Conservation (phyloP, 2,329 filamentous ascomycete species). For the Diplodia seriata region DNA sequence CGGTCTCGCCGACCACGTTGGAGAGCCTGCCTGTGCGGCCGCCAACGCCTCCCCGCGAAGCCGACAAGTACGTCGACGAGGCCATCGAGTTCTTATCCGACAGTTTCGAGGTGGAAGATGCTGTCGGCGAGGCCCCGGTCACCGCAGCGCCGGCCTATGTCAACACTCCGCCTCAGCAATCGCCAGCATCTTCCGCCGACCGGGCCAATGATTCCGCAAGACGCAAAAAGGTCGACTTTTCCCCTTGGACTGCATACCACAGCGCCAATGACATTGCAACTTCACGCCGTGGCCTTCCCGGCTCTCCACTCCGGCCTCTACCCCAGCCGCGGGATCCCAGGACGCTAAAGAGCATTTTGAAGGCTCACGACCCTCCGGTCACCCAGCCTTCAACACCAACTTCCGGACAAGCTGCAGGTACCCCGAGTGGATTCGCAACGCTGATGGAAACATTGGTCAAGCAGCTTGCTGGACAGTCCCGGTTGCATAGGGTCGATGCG, state of each 20-base stretch:
- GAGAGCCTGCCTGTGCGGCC: conserved; percentile 59
- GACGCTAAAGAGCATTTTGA: conserved; percentile 80
- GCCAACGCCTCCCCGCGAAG: conserved; percentile 62
- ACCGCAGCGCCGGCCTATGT: conserved; percentile 36
- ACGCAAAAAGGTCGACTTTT: conserved; percentile 69
- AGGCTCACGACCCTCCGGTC: conserved; percentile 61
- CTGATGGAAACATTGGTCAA: conserved; percentile 87
- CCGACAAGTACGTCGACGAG: conserved; percentile 47
- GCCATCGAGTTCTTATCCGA: conserved; percentile 53
- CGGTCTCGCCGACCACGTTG: conserved; percentile 49
- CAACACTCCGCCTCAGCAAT: conserved; percentile 50
- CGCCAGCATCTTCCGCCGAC: conserved; percentile 52
- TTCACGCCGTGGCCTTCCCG: conserved; percentile 35
- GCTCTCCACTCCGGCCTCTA: conserved; percentile 54
- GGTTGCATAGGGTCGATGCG: conserved; percentile 78
- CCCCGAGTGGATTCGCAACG: conserved; percentile 68
- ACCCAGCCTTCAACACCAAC: conserved; percentile 5
- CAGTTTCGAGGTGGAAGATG: conserved; percentile 49
- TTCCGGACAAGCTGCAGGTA: conserved; percentile 50
- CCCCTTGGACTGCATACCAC: conserved; percentile 63
- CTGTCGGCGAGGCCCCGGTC: conserved; percentile 33
- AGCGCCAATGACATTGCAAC: conserved; percentile 47
- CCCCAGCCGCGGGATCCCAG: conserved; percentile 60
- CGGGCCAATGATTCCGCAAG: conserved; percentile 48
- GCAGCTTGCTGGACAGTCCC: conserved; percentile 77